Evolutionary conservation across 371 early-diverging fungal species (phyloP).

Genomic region (Mucor racemosus): DNA sequence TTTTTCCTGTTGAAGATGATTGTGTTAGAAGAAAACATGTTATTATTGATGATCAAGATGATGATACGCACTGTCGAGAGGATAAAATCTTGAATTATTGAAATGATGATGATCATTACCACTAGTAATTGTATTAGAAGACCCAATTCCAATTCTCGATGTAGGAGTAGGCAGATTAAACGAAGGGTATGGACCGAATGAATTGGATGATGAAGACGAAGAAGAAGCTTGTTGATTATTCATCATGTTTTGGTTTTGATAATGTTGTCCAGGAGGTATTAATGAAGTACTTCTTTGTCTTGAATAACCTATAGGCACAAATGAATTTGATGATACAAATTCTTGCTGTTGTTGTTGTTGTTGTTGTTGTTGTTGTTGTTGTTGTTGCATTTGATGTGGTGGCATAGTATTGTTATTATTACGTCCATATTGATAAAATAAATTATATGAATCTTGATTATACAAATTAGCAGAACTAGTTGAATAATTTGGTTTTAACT

Average conservation of each 20-base stretch:
- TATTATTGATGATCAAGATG: background rate
- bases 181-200: constrained; percentile 6
- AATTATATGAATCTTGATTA: background rate
- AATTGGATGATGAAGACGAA: background rate
- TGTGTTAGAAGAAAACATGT: background rate
- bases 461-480: constrained; percentile 12
- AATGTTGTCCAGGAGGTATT: constrained; percentile 19
- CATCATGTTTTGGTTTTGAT: background rate
- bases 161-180: constrained; percentile 1
- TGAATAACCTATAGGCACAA: constrained; percentile 25
- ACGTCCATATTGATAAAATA: background rate
- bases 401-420: background rate
- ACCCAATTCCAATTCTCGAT: constrained; percentile 15
- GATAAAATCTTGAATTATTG: constrained; percentile 8
- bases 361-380: constrained; percentile 7
- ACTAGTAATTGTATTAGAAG: background rate
- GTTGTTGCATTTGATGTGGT: background rate
- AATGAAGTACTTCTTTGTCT: constrained; percentile 34
- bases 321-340: background rate
- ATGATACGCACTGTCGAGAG: constrained; percentile 19
- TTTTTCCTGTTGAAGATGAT: constrained; percentile 20
- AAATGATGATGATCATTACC: constrained; percentile 11
- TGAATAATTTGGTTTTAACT: constrained; percentile 20
- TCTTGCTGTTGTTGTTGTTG: constrained; percentile 2
- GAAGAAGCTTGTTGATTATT: background rate